These are phyloP conservation scores for Cavenderia fasciculata DNA, from an alignment of 78 protist species.

Conservation along the genomic window DNA sequence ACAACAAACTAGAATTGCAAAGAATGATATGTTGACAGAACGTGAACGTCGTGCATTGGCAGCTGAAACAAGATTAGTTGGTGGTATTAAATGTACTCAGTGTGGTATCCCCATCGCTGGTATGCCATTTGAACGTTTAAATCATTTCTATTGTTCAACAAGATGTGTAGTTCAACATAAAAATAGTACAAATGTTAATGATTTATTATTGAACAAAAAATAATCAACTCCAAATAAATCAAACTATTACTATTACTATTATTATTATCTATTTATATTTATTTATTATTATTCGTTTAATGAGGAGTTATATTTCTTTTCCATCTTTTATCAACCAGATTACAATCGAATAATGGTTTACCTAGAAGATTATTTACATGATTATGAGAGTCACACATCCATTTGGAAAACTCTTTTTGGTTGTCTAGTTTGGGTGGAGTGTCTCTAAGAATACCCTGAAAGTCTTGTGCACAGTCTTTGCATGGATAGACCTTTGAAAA, in stretches of 20 bases:
- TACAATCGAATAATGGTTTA: slow-evolving; percentile 71
- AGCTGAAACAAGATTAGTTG: slow-evolving; percentile 22
- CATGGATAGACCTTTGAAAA: slow-evolving; percentile 82
- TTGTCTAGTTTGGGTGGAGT: slow-evolving; percentile 48
- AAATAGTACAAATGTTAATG: too few relatives aligned
- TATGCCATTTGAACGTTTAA: slow-evolving; percentile 48
- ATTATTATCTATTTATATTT: too few relatives aligned
- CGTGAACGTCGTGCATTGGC: slow-evolving; percentile 40
- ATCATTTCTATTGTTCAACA: slow-evolving; percentile 27
- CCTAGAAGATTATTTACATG: slow-evolving; percentile 54
- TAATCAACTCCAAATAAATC: too few relatives aligned
- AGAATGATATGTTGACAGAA: slow-evolving; percentile 19
- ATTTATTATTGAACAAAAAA: too few relatives aligned
- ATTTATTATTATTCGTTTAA: too few relatives aligned
- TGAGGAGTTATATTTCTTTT: not conserved
- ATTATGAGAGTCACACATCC: slow-evolving; percentile 80
- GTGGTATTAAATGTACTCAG: not conserved
- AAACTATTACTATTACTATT: too few relatives aligned
- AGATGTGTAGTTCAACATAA: slow-evolving; percentile 22
- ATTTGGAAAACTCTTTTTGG: slow-evolving; percentile 37
- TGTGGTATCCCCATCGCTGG: not conserved
- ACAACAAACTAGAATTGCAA: not conserved
- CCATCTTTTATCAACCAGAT: slow-evolving; percentile 62
- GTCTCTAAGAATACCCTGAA: slow-evolving; percentile 27
- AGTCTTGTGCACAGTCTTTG: slow-evolving; percentile 76